These are phyloP conservation scores for Pseudogymnoascus sp. DNA, from an alignment of 2,329 filamentous ascomycete species.

Conservation along the genomic window DNA sequence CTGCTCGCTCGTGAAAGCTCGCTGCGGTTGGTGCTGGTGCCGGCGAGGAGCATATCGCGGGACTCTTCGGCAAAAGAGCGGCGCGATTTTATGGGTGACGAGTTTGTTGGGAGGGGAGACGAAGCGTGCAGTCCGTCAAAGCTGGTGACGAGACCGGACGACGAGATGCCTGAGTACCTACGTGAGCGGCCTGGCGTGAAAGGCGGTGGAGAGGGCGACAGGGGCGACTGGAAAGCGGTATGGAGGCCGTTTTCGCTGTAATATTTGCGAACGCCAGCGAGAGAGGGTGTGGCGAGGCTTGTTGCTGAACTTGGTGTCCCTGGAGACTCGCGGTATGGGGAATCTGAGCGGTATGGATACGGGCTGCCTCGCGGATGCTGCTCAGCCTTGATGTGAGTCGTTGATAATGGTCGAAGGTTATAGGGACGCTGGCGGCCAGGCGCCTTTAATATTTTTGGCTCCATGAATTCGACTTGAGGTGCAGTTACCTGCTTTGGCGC, in stretches of 20 bases:
- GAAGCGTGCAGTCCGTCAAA: not conserved
- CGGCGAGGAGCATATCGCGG: constrained; percentile 9
- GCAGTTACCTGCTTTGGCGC: not conserved
- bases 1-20: not conserved
- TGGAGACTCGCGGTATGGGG: not conserved
- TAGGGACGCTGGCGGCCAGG: not conserved
- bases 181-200: not conserved
- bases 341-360: not conserved
- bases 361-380: not conserved
- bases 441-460: not conserved
- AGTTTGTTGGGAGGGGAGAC: not conserved
- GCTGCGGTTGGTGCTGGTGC: not conserved
- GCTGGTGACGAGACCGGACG: not conserved
- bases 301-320: constrained; percentile 1
- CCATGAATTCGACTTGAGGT: not conserved
- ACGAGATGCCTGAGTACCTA: not conserved
- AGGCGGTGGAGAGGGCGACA: not conserved
- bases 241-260: constrained; percentile 8
- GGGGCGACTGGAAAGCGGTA: not conserved
- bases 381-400: not conserved
- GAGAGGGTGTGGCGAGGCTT: not conserved
- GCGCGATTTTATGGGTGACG: not conserved
- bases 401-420: constrained; percentile 8
- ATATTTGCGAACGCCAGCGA: not conserved
- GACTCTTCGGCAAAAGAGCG: constrained; percentile 5